phyloP scores from a whole-genome alignment of 164 flowering plant species.

The Berberis vulgaris region DNA sequence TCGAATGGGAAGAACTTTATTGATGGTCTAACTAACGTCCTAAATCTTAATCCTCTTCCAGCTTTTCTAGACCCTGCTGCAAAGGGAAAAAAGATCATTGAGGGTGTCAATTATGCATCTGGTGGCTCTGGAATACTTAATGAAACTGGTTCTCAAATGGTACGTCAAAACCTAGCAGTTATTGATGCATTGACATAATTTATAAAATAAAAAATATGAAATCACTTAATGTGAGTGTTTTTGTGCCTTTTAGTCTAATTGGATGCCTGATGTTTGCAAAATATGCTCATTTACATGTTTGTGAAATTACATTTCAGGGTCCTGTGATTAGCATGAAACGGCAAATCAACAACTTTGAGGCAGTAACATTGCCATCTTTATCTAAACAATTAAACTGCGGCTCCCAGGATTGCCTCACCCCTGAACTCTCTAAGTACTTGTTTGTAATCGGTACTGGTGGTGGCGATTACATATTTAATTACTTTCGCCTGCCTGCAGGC shows the following conservation, averaged over 20 bases:
- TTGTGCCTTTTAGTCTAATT: neutral
- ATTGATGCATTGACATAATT: slow-evolving; percentile 6
- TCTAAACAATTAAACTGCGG: slow-evolving; percentile 16
- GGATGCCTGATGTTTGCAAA: neutral
- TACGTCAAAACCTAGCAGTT: too few species aligned
- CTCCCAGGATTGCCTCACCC: neutral
- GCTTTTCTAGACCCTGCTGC: slow-evolving; percentile 37
- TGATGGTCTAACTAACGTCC: slow-evolving; percentile 37
- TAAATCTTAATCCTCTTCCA: slow-evolving; percentile 40
- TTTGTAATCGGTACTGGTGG: slow-evolving; percentile 56
- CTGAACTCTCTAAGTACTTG: slow-evolving; percentile 22
- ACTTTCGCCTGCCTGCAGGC: slow-evolving; percentile 20
- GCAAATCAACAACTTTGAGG: slow-evolving; percentile 49
- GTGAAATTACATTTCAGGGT: slow-evolving; percentile 11
- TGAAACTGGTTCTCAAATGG: slow-evolving; percentile 38
- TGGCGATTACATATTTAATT: slow-evolving; percentile 49
- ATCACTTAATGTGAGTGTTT: too few species aligned
- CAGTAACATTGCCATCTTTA: slow-evolving; percentile 34
- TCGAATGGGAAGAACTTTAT: slow-evolving; percentile 50
- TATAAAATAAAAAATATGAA: too few species aligned
- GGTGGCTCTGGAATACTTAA: slow-evolving; percentile 64
- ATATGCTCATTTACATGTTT: too few species aligned
- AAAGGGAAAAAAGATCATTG: slow-evolving; percentile 27
- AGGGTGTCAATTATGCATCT: slow-evolving; percentile 59
- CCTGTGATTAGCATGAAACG: slow-evolving; percentile 29